These are phyloP conservation scores for Amanita fuliginea DNA, from an alignment of 768 basidiomycete genomes.

Conservation along the genomic window DNA sequence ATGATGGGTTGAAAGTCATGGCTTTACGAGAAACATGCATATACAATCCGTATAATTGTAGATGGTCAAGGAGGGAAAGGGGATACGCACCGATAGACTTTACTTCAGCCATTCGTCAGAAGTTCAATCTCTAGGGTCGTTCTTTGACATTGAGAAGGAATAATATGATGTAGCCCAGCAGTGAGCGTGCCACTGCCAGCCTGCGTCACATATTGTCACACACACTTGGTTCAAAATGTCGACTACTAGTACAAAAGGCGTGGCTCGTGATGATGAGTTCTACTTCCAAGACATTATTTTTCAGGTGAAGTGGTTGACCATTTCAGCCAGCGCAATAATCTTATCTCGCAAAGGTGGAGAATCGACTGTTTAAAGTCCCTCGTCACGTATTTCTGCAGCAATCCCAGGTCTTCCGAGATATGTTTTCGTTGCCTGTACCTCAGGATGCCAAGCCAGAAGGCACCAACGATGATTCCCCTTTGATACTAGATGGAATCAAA, in stretches of 20 bases:
- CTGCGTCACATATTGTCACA: background rate
- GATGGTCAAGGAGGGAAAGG: background rate
- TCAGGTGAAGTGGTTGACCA: background rate
- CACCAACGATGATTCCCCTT: constrained; percentile 16
- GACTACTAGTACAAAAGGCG: background rate
- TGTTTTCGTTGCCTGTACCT: constrained; percentile 20
- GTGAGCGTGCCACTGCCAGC: no score
- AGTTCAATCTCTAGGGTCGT: background rate
- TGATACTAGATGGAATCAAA: constrained; percentile 16
- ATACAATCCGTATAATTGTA: background rate
- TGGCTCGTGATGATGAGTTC: background rate
- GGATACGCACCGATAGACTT: background rate
- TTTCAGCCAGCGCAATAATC: background rate
- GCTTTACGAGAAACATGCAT: background rate
- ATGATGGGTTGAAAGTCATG: constrained; percentile 2
- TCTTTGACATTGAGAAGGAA: no score
- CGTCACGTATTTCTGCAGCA: constrained; percentile 20
- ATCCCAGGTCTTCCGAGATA: constrained; percentile 22
- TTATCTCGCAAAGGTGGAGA: constrained; percentile 21
- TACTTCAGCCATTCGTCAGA: background rate
- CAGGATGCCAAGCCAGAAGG: constrained; percentile 15
- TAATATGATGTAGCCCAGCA: no score
- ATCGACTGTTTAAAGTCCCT: constrained; percentile 26
- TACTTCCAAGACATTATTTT: background rate
- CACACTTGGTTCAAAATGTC: background rate